These are phyloP conservation scores for Ophiostoma populinum DNA, from an alignment of 2,329 filamentous ascomycete genomes.

Conservation along the genomic window DNA sequence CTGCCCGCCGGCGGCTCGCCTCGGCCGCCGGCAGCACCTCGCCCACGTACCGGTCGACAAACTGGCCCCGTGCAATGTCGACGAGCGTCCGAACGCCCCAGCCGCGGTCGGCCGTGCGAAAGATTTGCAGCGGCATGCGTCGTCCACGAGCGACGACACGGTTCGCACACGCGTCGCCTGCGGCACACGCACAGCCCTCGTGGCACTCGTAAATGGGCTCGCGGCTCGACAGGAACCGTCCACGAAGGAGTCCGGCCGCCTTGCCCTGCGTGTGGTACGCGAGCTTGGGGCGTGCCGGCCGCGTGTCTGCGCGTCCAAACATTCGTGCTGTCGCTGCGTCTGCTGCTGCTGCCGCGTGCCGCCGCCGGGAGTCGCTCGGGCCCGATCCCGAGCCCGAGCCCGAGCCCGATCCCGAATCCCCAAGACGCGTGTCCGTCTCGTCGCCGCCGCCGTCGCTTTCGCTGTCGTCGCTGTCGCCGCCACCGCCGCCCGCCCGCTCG, in stretches of 20 bases:
- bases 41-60: constrained; percentile 65
- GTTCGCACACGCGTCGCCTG: constrained; percentile 40
- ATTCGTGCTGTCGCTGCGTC: no score
- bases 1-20: constrained; percentile 44
- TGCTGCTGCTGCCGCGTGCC: background rate
- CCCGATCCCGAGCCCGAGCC: no score
- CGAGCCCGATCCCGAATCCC: no score
- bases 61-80: constrained; percentile 53
- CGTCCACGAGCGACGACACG: constrained; percentile 61
- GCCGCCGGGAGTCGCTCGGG: no score
- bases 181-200: constrained; percentile 42
- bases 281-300: constrained; percentile 25
- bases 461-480: constrained; percentile 15
- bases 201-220: constrained; percentile 70
- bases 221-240: constrained; percentile 32
- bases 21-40: constrained; percentile 48
- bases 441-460: constrained; percentile 1
- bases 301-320: no score
- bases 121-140: constrained; percentile 55
- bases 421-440: no score
- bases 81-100: constrained; percentile 58
- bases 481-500: constrained; percentile 24
- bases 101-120: constrained; percentile 53
- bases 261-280: constrained; percentile 44
- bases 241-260: constrained; percentile 34